Base-by-base conservation (phyloP, 2,329 filamentous ascomycete genomes). In the Cladorrhinum sp. region DNA sequence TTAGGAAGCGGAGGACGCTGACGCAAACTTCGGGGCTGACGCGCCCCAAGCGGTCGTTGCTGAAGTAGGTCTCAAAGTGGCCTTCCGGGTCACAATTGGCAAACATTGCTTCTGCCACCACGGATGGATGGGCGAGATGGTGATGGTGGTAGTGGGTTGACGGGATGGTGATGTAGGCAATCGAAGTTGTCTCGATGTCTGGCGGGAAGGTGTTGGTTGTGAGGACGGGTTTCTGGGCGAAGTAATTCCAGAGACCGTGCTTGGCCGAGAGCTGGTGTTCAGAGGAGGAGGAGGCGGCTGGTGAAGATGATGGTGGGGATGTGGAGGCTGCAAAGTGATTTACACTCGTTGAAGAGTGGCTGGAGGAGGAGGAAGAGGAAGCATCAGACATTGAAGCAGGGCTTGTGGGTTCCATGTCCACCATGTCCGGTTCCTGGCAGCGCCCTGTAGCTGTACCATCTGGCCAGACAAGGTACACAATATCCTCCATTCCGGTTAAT, bases 1-100 rank as follows among this genome's bases (percentile, higher is more conserved):
- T 41, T 20, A 60, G 50, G 45, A 60, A 60, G 10, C 58, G 58
- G 13, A 60, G 53, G 52, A 57, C 41, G 48, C 56, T 57, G 27
- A 57, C 32, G 13, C 58, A 51, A 1, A 60, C 29, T 18, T 32
- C 45, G 5, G 53, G 48, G 18, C 27, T 50, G 23, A 56, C 23
- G 27, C 32, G 48, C 3, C 41, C 52, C 13, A 29, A 32, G 4
- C 41, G 41, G 29, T 48, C 36, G 1, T 24, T 10, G 18, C 10
- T 48, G 22, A 60, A 60, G 24, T 60, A 60, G 20, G 51, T 13
- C 22, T 56, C 53, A 24, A 52, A 50, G 23, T 51, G 22, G 9
- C 58, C 58, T 22, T 60, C 53, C 13, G 16, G 45, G 32, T 50
- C 51, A 4, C 22, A 12, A 48, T 60, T 60, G 18, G 55, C 25